Conservation (phyloP, 805 yeast genomes). For the Cyberlindnera lachancei region DNA sequence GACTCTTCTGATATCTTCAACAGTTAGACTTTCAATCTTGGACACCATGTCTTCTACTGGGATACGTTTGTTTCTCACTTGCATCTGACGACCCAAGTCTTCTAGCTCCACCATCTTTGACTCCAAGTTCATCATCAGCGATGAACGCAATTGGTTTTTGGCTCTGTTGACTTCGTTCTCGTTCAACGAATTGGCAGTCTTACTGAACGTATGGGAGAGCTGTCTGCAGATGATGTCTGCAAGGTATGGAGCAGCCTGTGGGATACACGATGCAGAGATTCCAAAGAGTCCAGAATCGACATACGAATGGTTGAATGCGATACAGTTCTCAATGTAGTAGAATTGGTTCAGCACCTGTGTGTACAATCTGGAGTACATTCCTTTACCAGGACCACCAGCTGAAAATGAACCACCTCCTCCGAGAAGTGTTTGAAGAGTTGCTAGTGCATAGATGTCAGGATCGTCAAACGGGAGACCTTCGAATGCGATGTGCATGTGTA, state of each 20-base stretch:
- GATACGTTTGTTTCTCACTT: conserved; percentile 68
- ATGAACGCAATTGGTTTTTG: conserved; percentile 82
- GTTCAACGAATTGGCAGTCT: conserved; percentile 54
- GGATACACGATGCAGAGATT: conserved; percentile 74
- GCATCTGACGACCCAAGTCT: conserved; percentile 92
- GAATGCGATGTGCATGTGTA: conserved; percentile 80
- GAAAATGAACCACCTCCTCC: conserved; percentile 98
- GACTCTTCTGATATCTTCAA: conserved; percentile 61
- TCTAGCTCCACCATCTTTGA: conserved; percentile 90
- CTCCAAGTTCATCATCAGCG: conserved; percentile 87
- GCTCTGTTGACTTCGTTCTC: conserved; percentile 78
- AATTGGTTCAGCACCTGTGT: conserved; percentile 86
- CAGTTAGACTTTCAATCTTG: conserved; percentile 61
- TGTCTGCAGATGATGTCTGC: conserved; percentile 73
- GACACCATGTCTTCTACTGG: conserved; percentile 75
- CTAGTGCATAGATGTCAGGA: conserved; percentile 85
- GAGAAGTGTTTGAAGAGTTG: conserved; percentile 78
- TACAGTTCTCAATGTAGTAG: conserved; percentile 84
- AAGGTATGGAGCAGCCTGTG: conserved; percentile 77
- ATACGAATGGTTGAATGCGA: conserved; percentile 84
- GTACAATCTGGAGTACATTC: conserved; percentile 93
- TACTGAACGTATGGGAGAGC: conserved; percentile 40
- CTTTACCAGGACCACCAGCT: conserved; percentile 99
- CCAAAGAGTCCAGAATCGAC: conserved; percentile 91
- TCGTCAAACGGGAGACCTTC: conserved; percentile 80